Conservation (phyloP, 441 rosid genomes). For the Adansonia gregorii region DNA sequence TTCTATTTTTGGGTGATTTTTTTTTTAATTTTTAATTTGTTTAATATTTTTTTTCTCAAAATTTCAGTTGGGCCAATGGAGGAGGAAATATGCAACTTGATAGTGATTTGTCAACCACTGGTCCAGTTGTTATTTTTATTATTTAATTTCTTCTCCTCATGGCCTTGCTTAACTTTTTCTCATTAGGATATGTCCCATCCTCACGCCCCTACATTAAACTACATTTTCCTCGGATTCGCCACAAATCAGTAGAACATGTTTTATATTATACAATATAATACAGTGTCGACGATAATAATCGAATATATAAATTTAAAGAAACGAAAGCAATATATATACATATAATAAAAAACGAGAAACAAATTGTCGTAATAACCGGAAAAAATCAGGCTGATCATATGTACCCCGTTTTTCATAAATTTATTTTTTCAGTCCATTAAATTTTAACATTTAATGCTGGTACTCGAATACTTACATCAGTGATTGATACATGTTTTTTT, state of each 20-base stretch:
- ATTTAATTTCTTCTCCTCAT: not conserved
- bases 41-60: not conserved
- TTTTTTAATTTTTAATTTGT: not conserved
- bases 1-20: not conserved
- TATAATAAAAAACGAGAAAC: too few relatives aligned
- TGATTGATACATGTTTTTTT: too few relatives aligned
- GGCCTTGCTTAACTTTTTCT: slow-evolving; percentile 31
- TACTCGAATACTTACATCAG: too few relatives aligned
- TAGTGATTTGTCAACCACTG: slow-evolving; percentile 47
- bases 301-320: too few relatives aligned
- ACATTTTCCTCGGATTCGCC: slow-evolving; percentile 17
- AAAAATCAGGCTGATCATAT: too few relatives aligned
- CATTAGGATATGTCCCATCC: not conserved
- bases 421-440: too few relatives aligned
- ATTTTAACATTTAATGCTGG: too few relatives aligned
- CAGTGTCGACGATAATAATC: too few relatives aligned
- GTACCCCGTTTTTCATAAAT: too few relatives aligned
- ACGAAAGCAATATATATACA: too few relatives aligned
- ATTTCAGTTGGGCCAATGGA: not conserved
- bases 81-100: slow-evolving; percentile 35
- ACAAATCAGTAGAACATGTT: not conserved
- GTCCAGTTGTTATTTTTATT: slow-evolving; percentile 30
- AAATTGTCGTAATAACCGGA: too few relatives aligned
- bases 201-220: slow-evolving; percentile 24
- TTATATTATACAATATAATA: not conserved